Conservation (phyloP, 2,329 filamentous ascomycete species). For the Diaporthe ilicicola region DNA sequence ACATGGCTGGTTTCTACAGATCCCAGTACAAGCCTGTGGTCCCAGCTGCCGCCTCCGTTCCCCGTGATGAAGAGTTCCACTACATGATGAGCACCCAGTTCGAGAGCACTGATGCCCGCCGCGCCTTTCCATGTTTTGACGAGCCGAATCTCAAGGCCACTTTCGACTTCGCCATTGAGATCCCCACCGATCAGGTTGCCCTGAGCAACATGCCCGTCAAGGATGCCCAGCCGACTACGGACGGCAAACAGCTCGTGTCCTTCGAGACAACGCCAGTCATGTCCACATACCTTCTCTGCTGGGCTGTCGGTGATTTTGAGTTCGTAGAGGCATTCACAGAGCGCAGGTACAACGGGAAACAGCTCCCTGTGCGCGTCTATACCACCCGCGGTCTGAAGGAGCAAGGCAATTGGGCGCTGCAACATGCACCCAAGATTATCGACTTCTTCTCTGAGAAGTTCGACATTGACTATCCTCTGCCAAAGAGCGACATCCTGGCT, state of each 20-base stretch:
- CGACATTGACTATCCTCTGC: constrained; percentile 89
- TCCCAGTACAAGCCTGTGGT: constrained; percentile 82
- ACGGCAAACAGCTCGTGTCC: constrained; percentile 76
- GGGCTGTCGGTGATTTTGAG: constrained; percentile 97
- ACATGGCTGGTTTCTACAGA: constrained; percentile 97
- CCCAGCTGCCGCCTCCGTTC: constrained; percentile 78
- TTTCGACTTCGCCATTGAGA: constrained; percentile 92
- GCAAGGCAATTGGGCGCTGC: constrained; percentile 87
- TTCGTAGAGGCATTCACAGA: constrained; percentile 93
- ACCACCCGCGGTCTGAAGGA: constrained; percentile 94
- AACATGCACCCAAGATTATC: constrained; percentile 91
- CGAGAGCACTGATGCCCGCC: constrained; percentile 92
- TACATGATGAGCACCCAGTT: constrained; percentile 96
- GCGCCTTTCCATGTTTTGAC: constrained; percentile 97
- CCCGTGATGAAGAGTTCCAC: constrained; percentile 73
- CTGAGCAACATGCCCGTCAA: constrained; percentile 97
- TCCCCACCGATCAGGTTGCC: constrained; percentile 87
- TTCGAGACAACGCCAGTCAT: constrained; percentile 89
- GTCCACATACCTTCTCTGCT: constrained; percentile 91
- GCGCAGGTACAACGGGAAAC: constrained; percentile 89
- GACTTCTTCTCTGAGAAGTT: constrained; percentile 98
- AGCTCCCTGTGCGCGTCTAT: constrained; percentile 92
- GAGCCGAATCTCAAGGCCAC: constrained; percentile 97
- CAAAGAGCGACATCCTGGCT: constrained; percentile 89
- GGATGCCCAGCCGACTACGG: constrained; percentile 63